Evolutionary conservation across 2,329 filamentous ascomycete species (phyloP), one percentile per base, ranked within the genome.

Genomic region (Xylariaceae sp.): DNA sequence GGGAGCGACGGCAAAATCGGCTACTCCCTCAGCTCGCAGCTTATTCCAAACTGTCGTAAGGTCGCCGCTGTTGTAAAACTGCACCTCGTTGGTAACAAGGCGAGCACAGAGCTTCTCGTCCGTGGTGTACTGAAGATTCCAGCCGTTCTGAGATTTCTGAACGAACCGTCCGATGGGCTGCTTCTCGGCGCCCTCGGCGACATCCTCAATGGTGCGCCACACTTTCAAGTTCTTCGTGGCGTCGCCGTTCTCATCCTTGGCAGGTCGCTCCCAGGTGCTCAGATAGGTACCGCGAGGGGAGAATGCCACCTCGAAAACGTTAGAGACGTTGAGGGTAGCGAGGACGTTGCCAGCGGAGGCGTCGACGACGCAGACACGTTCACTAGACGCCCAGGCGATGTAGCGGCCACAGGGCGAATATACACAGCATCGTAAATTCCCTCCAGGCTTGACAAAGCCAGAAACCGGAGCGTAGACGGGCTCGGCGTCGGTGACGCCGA

Each of bases 381-480:
- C 91, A 64, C 87, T 88, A 64, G 90, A 90, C 67, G 93, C 92
- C 88, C 90, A 99, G 65, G 92, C 92, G 77, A 97, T 95, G 80
- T 92, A 99, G 73, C 89, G 90, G 74, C 94, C 93, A 76, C 94
- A 96, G 60, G 92, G 89, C 64, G 94, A 97, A 81, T 99, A 99
- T 71, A 86, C 86, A 81, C 89, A 95, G 80, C 92, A 97, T 75
- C 94, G 89, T 72, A 96, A 84, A 78, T 93, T 96, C 73, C 92
- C 93, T 82, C 96, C 90, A 63, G 93, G 92, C 78, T 88, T 91
- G 70, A 74, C 74, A 75, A 97, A 97, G 70, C 89, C 93, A 72
- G 89, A 79, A 72, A 97, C 83, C 72, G 88, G 79, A 76, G 90
- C 84, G 78, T 99, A 99, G 72, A 88, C 84, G 63, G 94, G 94